Evolutionary conservation across 2,329 filamentous ascomycete species (phyloP), one percentile per base, ranked within the genome.

Genomic region (Chaetomiaceae sp.): DNA sequence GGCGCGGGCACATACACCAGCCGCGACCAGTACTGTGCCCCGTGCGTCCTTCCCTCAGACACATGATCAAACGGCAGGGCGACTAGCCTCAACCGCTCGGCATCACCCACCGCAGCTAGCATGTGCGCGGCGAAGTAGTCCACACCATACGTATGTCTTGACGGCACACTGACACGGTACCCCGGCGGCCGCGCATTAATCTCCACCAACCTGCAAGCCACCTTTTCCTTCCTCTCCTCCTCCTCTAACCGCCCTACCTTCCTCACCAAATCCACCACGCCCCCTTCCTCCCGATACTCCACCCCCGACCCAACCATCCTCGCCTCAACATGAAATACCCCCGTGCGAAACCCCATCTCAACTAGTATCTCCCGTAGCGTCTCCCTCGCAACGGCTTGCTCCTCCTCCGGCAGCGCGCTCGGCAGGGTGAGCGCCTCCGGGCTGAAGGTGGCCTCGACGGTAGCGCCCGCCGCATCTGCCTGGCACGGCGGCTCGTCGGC

Each of bases 181-280:
- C 56, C 56, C 2, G 56, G 55, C 1, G 56, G 56, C 2, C 56
- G 56, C 12, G 56, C 56, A 22, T 58, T 58, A 52, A 58, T 58
- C 42, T 58, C 56, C 10, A 58, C 18, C 12, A 58, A 45, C 29
- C 54, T 54, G 32, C 55, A 57, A 6, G 33, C 47, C 0, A 45
- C 37, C 14, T 38, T 26, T 0, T 30, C 38, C 18, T 19, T 18
- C 3, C 15, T 17, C 2, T 19, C 19, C 4, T 22, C 22, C 15
- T 15, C 32, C 17, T 30, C n/a, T 6, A 15, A 34, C 0, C 34
- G 8, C 7, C 20, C 14, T 2, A 41, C 3, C 35, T 45, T 53
- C 3, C 8, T 18, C 8, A 51, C 42, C 17, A 58, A 47, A 20
- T 58, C 56, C 19, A 54, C 29, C n/a, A 42, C 34, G 4, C 38